Conservation (phyloP, 352 stramenopile species). For the Pythium brassicae region DNA sequence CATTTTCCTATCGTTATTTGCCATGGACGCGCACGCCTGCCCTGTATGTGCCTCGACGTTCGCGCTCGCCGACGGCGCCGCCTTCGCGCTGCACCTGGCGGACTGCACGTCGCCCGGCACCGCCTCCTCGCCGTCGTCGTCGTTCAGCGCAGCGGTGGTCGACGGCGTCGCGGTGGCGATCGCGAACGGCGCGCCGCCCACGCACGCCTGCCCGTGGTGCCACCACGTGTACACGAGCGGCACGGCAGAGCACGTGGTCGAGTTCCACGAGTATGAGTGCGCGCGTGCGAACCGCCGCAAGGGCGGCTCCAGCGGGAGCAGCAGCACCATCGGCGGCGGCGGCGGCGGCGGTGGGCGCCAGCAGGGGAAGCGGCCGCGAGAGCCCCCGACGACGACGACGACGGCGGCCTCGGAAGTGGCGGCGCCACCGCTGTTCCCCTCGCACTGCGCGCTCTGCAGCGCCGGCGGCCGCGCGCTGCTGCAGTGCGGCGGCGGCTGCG, state of each 20-base stretch:
- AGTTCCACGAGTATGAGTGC: constrained; percentile 80
- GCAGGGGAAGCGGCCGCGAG: constrained; percentile 21
- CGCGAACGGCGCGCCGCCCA: constrained; percentile 1
- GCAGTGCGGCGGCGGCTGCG: constrained; percentile 51
- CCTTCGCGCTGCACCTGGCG: constrained; percentile 55
- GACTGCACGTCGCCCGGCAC: constrained; percentile 25
- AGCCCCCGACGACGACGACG: constrained; percentile 7
- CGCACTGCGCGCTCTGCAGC: constrained; percentile 56
- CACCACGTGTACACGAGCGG: constrained; percentile 53
- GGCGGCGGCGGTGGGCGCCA: too few relatives aligned
- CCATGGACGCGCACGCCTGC: constrained; percentile 18
- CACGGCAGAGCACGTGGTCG: constrained; percentile 47
- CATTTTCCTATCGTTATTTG: too few relatives aligned
- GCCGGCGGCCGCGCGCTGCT: constrained; percentile 44
- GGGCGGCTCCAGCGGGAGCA: constrained; percentile 10
- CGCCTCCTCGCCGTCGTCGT: not conserved
- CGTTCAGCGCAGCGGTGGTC: constrained; percentile 3
- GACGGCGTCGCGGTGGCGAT: not conserved
- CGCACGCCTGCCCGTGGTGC: constrained; percentile 49
- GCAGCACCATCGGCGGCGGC: not conserved
- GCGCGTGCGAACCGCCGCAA: constrained; percentile 45
- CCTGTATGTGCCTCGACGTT: constrained; percentile 47
- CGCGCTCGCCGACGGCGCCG: constrained; percentile 13
- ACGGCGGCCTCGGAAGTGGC: not conserved
- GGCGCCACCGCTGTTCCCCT: constrained; percentile 36